A percentile compares a stretch with the other conserved stretches of the same genome.
phyloP scores from a whole-genome alignment of 495 filamentous ascomycete genomes.

The Mytilinidion resinicola region DNA sequence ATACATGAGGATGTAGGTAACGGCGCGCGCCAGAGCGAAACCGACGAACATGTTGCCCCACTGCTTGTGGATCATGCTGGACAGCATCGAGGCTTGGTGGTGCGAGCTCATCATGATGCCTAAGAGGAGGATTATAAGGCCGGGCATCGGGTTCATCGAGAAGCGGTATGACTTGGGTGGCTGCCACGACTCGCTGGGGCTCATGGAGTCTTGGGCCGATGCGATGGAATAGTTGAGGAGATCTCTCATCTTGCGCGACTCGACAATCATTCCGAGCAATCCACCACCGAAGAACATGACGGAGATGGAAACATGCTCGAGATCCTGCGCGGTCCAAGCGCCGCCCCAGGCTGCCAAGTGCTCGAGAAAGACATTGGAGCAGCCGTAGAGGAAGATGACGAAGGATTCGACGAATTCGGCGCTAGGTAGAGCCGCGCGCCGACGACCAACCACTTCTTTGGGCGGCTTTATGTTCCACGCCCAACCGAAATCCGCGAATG shows the following conservation, averaged over 20 bases:
- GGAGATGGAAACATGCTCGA: constrained; percentile 91
- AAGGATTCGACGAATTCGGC: constrained; percentile 86
- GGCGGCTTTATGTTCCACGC: constrained; percentile 85
- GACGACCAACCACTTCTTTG: constrained; percentile 48
- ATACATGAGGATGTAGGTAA: constrained; percentile 77
- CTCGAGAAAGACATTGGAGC: constrained; percentile 88
- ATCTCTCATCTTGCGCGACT: constrained; percentile 63
- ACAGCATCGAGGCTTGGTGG: constrained; percentile 76
- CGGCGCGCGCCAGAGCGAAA: constrained; percentile 66
- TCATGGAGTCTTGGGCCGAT: constrained; percentile 31
- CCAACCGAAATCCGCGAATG: constrained; percentile 90
- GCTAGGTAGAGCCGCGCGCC: constrained; percentile 61
- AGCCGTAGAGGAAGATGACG: constrained; percentile 82
- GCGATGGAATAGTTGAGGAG: constrained; percentile 63
- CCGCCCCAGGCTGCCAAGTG: constrained; percentile 67
- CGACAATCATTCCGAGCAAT: constrained; percentile 90
- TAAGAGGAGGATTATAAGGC: constrained; percentile 73
- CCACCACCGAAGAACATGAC: constrained; percentile 93
- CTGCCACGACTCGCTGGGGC: constrained; percentile 47
- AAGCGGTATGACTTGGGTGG: constrained; percentile 62
- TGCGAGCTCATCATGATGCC: constrained; percentile 95
- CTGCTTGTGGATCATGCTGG: constrained; percentile 88
- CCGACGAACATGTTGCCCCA: constrained; percentile 86
- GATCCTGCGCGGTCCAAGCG: constrained; percentile 67
- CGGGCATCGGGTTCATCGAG: constrained; percentile 86